Evolutionary conservation across 495 filamentous ascomycete species (phyloP).

Genomic region (Hypoxylon fragiforme): DNA sequence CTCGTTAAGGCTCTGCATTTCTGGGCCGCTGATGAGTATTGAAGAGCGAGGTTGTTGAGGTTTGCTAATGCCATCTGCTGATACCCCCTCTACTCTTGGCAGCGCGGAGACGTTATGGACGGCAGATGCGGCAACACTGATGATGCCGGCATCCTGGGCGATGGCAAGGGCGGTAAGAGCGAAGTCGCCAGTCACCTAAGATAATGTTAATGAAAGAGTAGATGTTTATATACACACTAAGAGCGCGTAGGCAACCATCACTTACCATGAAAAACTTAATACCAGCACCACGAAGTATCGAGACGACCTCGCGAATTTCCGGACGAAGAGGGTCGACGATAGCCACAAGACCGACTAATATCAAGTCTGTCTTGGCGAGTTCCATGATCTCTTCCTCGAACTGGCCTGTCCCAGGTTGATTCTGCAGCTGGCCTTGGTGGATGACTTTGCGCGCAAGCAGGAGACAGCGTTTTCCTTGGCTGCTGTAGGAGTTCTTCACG

Average conservation of each 20-base stretch:
- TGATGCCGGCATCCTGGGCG: slow-evolving; percentile 67
- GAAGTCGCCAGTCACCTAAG: slow-evolving; percentile 70
- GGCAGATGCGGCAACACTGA: slow-evolving; percentile 46
- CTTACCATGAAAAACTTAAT: slow-evolving; percentile 65
- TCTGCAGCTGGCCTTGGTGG: slow-evolving; percentile 37
- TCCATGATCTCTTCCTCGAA: slow-evolving; percentile 58
- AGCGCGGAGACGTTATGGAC: slow-evolving; percentile 49
- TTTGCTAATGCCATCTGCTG: slow-evolving; percentile 21
- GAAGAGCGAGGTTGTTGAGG: slow-evolving; percentile 25
- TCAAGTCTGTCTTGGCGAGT: slow-evolving; percentile 54
- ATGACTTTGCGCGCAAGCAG: slow-evolving; percentile 64
- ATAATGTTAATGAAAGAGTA: slow-evolving; percentile 1
- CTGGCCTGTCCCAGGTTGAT: slow-evolving; percentile 43
- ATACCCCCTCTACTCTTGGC: slow-evolving; percentile 34
- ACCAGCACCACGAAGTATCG: slow-evolving; percentile 60
- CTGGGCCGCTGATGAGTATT: slow-evolving; percentile 60
- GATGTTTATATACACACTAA: too few relatives aligned
- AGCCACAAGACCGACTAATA: slow-evolving; percentile 64
- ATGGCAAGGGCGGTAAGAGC: slow-evolving; percentile 71
- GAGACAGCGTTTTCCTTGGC: slow-evolving; percentile 66
- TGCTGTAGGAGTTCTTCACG: slow-evolving; percentile 64
- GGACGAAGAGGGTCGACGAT: slow-evolving; percentile 69
- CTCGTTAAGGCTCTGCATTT: slow-evolving; percentile 59
- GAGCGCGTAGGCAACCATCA: not conserved
- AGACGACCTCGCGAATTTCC: slow-evolving; percentile 64